These are phyloP conservation scores for Exophiala bonariae DNA, from an alignment of 2,329 filamentous ascomycete species.

Conservation along the genomic window DNA sequence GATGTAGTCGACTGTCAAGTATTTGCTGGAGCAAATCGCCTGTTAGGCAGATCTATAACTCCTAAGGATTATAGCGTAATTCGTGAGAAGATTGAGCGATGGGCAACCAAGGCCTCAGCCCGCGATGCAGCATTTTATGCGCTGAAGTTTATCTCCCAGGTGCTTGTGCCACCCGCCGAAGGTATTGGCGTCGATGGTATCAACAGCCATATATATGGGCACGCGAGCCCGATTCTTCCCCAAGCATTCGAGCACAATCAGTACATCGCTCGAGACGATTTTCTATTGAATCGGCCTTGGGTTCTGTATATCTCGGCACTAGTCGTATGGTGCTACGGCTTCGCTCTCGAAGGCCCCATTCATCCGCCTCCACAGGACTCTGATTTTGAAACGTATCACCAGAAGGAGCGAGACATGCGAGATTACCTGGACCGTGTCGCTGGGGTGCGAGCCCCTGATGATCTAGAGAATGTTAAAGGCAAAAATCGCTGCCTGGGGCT, in stretches of 20 bases:
- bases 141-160: constrained; percentile 81
- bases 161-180: constrained; percentile 62
- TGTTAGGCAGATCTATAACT: constrained; percentile 83
- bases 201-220: constrained; percentile 36
- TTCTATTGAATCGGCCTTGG: constrained; percentile 89
- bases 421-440: constrained; percentile 73
- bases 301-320: constrained; percentile 90
- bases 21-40: constrained; percentile 80
- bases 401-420: constrained; percentile 76
- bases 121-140: constrained; percentile 92
- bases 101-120: constrained; percentile 85
- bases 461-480: constrained; percentile 70
- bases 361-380: constrained; percentile 44
- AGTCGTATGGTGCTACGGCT: constrained; percentile 95
- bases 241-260: constrained; percentile 40
- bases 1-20: constrained; percentile 98
- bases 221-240: constrained; percentile 29
- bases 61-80: constrained; percentile 77
- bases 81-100: constrained; percentile 74
- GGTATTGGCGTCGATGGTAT: constrained; percentile 32
- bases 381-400: constrained; percentile 60
- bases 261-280: constrained; percentile 85
- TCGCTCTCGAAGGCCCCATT: constrained; percentile 79
- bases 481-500: constrained; percentile 82
- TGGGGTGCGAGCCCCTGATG: constrained; percentile 71